Evolutionary conservation across 1,284 basidiomycete genomes (phyloP).

Genomic region (Thecaphora frezii): DNA sequence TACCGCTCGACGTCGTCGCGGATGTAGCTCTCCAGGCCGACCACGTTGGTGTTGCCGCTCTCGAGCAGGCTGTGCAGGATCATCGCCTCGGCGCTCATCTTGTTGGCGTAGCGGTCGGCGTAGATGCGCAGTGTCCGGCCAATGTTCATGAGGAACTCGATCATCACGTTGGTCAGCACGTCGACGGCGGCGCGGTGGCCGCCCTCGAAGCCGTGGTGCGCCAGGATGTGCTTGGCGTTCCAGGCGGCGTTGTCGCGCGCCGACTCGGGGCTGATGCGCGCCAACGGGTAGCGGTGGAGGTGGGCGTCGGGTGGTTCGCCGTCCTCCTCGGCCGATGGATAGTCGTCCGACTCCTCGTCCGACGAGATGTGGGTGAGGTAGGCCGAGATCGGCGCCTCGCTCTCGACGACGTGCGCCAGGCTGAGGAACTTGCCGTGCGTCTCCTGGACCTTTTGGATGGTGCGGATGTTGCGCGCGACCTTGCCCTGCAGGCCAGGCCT

Average conservation of each 20-base stretch:
- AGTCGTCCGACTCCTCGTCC: conserved; percentile 45
- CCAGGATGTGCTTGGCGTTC: conserved; percentile 42
- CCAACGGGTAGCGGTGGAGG: conserved; percentile 7
- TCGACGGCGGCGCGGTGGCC: conserved; percentile 66
- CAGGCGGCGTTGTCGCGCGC: conserved; percentile 34
- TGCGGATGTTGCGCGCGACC: conserved; percentile 48
- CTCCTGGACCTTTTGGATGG: conserved; percentile 45
- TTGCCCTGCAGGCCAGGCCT: conserved; percentile 36
- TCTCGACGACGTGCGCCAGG: conserved; percentile 46
- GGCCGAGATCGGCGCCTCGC: conserved; percentile 51
- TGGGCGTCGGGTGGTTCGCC: conserved; percentile 5
- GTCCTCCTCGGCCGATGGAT: conserved; percentile 36
- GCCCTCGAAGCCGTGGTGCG: conserved; percentile 55
- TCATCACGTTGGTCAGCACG: conserved; percentile 75
- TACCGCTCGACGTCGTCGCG: conserved; percentile 84
- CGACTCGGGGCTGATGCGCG: conserved; percentile 17
- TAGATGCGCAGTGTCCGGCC: conserved; percentile 81
- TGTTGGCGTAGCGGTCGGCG: conserved; percentile 74
- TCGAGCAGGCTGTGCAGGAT: conserved; percentile 85
- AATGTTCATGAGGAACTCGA: conserved; percentile 81
- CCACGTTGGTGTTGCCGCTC: conserved; percentile 74
- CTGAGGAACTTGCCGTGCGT: conserved; percentile 51
- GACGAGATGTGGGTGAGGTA: conserved; percentile 41
- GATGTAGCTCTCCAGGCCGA: conserved; percentile 81
- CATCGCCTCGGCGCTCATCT: conserved; percentile 88